Percentiles rank a stretch among this genome's conserved stretches.
Evolutionary conservation across 495 filamentous ascomycete species (phyloP).

Genomic region (Podospora conica): DNA sequence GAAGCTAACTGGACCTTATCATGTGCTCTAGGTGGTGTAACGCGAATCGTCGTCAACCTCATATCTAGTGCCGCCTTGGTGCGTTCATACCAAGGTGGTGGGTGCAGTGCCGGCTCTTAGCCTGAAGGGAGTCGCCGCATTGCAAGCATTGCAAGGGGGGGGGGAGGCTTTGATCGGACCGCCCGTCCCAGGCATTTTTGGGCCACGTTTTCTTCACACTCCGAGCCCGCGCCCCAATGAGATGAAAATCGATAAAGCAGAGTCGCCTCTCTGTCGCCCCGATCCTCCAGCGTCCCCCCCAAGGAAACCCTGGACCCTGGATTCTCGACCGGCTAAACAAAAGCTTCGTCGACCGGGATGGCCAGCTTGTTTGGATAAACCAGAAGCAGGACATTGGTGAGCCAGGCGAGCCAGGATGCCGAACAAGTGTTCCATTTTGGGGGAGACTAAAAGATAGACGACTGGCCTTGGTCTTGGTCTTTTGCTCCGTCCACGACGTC

Average conservation of each 20-base stretch:
- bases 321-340: background rate
- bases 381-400: background rate
- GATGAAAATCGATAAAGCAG: background rate
- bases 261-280: background rate
- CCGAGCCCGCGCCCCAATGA: background rate
- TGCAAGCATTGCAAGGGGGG: background rate
- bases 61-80: background rate
- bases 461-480: background rate
- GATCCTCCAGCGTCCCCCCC: background rate
- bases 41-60: background rate
- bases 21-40: background rate
- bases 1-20: background rate
- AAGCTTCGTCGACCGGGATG: background rate
- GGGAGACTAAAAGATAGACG: background rate
- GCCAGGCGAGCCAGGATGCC: background rate
- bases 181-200: background rate
- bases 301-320: background rate
- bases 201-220: background rate
- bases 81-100: background rate
- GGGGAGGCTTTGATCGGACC: background rate
- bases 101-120: background rate
- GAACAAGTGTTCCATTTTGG: background rate
- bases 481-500: background rate
- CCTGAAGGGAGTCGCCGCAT: background rate
- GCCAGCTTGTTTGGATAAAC: background rate